Conservation (phyloP, 805 yeast genomes). For the Lachancea sp. region DNA sequence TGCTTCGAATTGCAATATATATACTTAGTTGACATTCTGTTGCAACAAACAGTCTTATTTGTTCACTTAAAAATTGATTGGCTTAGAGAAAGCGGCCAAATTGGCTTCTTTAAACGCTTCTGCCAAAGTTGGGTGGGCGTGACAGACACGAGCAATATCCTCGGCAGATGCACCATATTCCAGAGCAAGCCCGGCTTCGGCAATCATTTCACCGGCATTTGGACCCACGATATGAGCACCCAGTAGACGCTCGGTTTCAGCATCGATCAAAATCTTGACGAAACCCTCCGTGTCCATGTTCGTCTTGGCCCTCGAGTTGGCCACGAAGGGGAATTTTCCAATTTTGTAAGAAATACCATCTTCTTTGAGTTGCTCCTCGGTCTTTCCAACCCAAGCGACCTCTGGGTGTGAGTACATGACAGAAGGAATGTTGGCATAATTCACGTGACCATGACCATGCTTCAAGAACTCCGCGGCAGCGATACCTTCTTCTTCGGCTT, state of each 20-base stretch:
- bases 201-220: conserved; percentile 99
- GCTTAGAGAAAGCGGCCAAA: conserved; percentile 82
- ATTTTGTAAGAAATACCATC: conserved; percentile 86
- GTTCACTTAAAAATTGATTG: conserved; percentile 56
- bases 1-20: too few relatives aligned
- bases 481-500: conserved; percentile 99
- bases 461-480: conserved; percentile 96
- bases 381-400: conserved; percentile 98
- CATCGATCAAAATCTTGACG: conserved; percentile 92
- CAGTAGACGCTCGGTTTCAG: conserved; percentile 91
- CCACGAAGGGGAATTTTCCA: conserved; percentile 98
- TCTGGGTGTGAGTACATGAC: conserved; percentile 99
- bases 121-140: conserved; percentile 96
- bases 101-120: conserved; percentile 99
- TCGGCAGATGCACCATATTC: conserved; percentile 99
- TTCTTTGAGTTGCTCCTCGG: conserved; percentile 88
- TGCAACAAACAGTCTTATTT: neutral
- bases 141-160: conserved; percentile 95
- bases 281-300: conserved; percentile 95
- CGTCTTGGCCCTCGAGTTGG: conserved; percentile 99
- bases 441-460: conserved; percentile 94
- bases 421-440: conserved; percentile 95
- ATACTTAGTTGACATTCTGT: neutral
- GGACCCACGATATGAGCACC: conserved; percentile 98
- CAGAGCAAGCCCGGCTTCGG: conserved; percentile 94